Evolutionary conservation across 2,329 filamentous ascomycete species (phyloP).

Genomic region (Fusarium sp.): DNA sequence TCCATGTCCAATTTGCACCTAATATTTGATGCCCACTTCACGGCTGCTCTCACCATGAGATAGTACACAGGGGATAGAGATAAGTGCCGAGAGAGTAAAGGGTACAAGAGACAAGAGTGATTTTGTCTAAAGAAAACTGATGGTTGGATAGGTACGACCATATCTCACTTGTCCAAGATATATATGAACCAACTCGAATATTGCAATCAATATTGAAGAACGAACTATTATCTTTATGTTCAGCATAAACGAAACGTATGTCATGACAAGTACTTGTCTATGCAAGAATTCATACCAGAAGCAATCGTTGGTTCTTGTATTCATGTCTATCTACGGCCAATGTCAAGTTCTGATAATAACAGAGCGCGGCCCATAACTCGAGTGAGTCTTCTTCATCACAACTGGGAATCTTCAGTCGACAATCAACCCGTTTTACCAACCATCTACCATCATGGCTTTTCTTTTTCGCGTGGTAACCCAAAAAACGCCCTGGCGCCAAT

Average conservation of each 20-base stretch:
- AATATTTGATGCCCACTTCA: too few species aligned
- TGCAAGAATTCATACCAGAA: constrained; percentile 3
- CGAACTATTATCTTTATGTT: not conserved
- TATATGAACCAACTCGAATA: not conserved
- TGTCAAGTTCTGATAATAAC: constrained; percentile 35
- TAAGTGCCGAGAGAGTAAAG: not conserved
- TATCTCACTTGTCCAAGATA: too few species aligned
- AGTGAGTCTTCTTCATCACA: constrained; percentile 49
- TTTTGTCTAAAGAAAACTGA: not conserved
- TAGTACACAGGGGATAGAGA: not conserved
- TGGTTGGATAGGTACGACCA: not conserved
- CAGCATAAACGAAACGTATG: too few species aligned
- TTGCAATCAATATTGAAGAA: not conserved
- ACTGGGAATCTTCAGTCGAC: constrained; percentile 49
- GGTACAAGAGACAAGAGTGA: not conserved
- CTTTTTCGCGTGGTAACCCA: constrained; percentile 41
- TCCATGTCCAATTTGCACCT: too few species aligned
- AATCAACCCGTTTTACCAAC: constrained; percentile 45
- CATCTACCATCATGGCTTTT: constrained; percentile 39
- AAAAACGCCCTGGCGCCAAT: constrained; percentile 49
- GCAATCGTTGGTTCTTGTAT: constrained; percentile 22
- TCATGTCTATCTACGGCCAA: constrained; percentile 37
- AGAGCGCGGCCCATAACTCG: constrained; percentile 42
- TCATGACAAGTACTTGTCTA: not conserved
- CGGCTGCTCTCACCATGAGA: not conserved